Base-by-base conservation (phyloP, 768 basidiomycete species). In the Collybiopsis confluens region DNA sequence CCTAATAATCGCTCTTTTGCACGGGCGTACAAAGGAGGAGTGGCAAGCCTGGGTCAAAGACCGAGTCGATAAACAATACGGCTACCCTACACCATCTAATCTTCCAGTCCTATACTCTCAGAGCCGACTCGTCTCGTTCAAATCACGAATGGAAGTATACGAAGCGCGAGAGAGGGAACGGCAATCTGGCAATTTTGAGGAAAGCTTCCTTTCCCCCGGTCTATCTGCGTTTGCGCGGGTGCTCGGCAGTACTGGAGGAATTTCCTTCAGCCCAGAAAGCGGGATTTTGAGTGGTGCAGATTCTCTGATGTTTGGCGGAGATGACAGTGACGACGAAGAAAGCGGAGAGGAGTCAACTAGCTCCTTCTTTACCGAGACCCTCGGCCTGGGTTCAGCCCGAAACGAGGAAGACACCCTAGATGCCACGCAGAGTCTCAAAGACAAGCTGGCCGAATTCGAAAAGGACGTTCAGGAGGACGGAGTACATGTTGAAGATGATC, bases 21-120 rank as follows among this genome's bases (percentile, higher is more conserved):
- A 89, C 57, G 95, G 91, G 37, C 83, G 85, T 56, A 90, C 92
- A n/a, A 82, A 86, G 67, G 88, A 90, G 59, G 85, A 94, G 64
- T 98, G 97, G 97, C 90, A 90, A 63, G 66, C 78, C 35, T 98
- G 96, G 96, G 69, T 99, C 55, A 81, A 76, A 43, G 82, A 92
- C 46, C 84, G 95, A 36, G 90, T 95, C 44, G 78, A 91, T 65
- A 77, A 75, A 20, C 75, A 81, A 38, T 78, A 85, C 63, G 93
- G 93, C 16, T 88, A 87, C 68, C 65, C 74, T 28, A 98, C 96
- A 1, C 94, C 95, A 10, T 78, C 73, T 21, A 68, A 77, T 18
- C 75, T 88, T 6, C 92, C 92, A 3, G 84, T 90, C 60, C 77
- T 97, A 16, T 94, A 91, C 67, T 71, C 88, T 1, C 70, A 77